Base-by-base conservation (phyloP, 495 filamentous ascomycete genomes). In the Terfezia claveryi region DNA sequence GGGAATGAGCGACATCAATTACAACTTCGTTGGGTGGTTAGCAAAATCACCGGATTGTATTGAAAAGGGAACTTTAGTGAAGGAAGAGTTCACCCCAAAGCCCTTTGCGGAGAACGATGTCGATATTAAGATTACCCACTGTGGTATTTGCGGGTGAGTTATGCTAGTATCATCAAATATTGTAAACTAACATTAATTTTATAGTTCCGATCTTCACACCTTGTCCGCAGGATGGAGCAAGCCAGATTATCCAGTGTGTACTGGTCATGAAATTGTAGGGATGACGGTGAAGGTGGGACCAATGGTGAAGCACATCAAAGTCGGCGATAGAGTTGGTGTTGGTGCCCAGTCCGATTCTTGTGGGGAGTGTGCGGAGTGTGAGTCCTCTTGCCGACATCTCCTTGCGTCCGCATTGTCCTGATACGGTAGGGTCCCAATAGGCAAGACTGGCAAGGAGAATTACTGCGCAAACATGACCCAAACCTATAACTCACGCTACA, bases 261-360 rank as follows among this genome's bases (percentile, higher is more conserved):
- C 85, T 17, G 86, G 85, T 51, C 86, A 91, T 68, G 87, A 94
- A 63, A 87, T 94, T 50, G 76, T 89, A 59, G 87, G 87, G 27
- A 78, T 69, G 37, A 82, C 79, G 2, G 77, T 84, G 32, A 78
- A 78, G 32, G 73, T 89, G 23, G 87, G 86, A 27, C 72, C 67
- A 37, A 71, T 78, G 37, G 79, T 73, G 6, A 78, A 78, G 53
- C 71, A 73, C 41, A 70, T 92, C 65, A 78, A 80, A 64, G 59
- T 84, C 51, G 87, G 87, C 36, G 87, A 94, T 63, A 78, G 85
- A 38, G 84, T 91, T 37, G 88, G 88, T 46, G 76, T 94, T 17
- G 87, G 88, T 55, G 87, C 87, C 4, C 87, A 94, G 68, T 75
- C 73, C 52, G 68, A 68, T 51, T 77, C 80, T 27, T 94, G 87